phyloP scores from a whole-genome alignment of 345 rosid species.

The Camelina laxa region DNA sequence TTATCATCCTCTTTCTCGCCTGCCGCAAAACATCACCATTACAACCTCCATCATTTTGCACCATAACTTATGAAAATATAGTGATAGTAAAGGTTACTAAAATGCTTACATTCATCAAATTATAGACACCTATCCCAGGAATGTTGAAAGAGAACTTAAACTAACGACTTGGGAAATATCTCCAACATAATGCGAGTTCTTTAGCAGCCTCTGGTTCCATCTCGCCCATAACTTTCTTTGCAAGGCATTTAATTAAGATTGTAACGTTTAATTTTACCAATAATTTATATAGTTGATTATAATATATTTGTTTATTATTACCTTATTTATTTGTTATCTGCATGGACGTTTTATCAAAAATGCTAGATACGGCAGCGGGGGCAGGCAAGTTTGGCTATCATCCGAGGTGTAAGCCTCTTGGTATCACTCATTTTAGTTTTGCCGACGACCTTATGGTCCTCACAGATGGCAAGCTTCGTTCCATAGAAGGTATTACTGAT shows the following conservation, averaged over 20 bases:
- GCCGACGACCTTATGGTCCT: no score
- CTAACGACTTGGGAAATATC: constrained; percentile 25
- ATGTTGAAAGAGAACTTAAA: not conserved
- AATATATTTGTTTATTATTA: no score
- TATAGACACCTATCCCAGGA: constrained; percentile 22
- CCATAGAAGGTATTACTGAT: no score
- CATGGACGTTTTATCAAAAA: no score
- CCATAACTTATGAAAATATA: no score
- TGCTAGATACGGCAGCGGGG: no score
- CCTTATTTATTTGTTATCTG: no score
- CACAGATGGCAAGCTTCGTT: no score
- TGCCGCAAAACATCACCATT: not conserved
- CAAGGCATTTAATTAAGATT: not conserved
- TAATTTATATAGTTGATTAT: not conserved
- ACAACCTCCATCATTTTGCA: not conserved
- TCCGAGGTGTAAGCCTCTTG: no score
- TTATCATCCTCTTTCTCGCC: constrained; percentile 28
- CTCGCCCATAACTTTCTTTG: not conserved
- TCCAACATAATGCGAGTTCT: constrained; percentile 12
- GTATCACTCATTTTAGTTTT: no score
- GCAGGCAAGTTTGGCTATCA: no score
- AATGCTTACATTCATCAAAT: not conserved
- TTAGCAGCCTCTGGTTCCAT: not conserved
- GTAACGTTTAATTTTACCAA: not conserved
- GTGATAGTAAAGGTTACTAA: not conserved